Evolutionary conservation across 2,329 filamentous ascomycete species (phyloP).

Genomic region (Pezicula neosporulosa): DNA sequence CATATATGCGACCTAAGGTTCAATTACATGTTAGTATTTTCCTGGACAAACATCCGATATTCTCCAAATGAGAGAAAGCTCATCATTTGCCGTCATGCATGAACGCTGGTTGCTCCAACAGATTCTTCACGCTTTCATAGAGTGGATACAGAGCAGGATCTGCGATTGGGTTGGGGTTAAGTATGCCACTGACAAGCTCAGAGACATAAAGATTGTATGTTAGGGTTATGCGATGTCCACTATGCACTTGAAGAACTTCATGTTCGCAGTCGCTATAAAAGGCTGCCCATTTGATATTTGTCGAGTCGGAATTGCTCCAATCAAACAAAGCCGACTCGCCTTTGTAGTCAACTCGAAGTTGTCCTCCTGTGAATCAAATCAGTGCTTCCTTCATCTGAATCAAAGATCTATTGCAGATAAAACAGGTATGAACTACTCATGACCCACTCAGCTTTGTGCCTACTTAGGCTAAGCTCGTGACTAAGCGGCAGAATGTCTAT

Average conservation of each 20-base stretch:
- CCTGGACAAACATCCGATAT: no score
- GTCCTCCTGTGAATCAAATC: background rate
- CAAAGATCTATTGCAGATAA: no score
- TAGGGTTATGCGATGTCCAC: constrained; percentile 50
- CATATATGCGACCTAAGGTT: no score
- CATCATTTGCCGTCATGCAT: no score
- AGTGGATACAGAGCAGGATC: background rate
- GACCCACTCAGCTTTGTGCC: no score
- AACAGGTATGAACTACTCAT: no score
- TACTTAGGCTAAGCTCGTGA: no score
- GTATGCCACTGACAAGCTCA: background rate
- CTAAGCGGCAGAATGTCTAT: no score
- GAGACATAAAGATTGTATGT: constrained; percentile 54
- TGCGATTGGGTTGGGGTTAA: background rate
- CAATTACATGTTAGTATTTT: no score
- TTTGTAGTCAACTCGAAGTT: constrained; percentile 3
- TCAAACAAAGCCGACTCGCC: constrained; percentile 1
- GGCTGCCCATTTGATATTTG: constrained; percentile 41
- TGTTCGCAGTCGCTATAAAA: constrained; percentile 53
- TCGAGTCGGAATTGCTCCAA: background rate
- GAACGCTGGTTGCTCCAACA: no score
- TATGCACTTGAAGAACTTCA: constrained; percentile 43
- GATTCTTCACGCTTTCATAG: background rate
- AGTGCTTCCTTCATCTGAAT: no score
- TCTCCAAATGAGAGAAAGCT: no score